Evolutionary conservation across 2,329 filamentous ascomycete species (phyloP), one percentile per base, ranked within the genome.

Genomic region (Cladophialophora psammophila): DNA sequence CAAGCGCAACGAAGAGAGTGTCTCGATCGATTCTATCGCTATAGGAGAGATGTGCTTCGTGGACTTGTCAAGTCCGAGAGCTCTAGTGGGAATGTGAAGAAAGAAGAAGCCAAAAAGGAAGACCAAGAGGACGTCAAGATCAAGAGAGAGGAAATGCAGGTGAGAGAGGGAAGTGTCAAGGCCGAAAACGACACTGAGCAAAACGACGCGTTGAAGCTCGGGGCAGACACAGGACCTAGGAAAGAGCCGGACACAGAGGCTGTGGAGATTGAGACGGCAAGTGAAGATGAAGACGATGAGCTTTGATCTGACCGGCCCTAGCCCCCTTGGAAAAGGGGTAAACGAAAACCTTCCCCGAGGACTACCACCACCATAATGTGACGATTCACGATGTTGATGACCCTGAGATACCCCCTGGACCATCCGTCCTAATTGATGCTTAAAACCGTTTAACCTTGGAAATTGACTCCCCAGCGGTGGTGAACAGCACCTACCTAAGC

Each of bases 1-100:
- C 91, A 94, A 77, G 91, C 91, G 74, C 86, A 95, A 80, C 82
- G 94, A 74, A 85, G 91, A 68, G 88, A 90, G 71, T 94, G 88
- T 77, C 81, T 98, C 32, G 91, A 96, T 64, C 82, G 81, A 2
- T 98, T 97, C 78, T 98, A 98, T 81, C 80, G 83, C 69, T 84
- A 83, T 72, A 84, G 94, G 70, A 85, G 88, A 75, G 84, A 85
- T 67, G 81, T 81, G 72, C 62, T 88, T 48, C 75, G 65, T 15
- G 66, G 63, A 8, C 34, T 60, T 13, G 60, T 64, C 15, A 60
- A 66, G 52, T 54, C 48, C 18, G 36, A 60, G 57, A 40, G 26
- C 26, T 35, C 38, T 4, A 50, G 45, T 13, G 45, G 64, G 35
- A 34, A 36, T 5, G 45, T 38, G 31, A 45, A 32, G 59, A 60